Percentiles rank a stretch among this genome's conserved stretches.
Evolutionary conservation across 1,139 yeast genomes (phyloP).

Genomic region (Zygoascus meyerae): DNA sequence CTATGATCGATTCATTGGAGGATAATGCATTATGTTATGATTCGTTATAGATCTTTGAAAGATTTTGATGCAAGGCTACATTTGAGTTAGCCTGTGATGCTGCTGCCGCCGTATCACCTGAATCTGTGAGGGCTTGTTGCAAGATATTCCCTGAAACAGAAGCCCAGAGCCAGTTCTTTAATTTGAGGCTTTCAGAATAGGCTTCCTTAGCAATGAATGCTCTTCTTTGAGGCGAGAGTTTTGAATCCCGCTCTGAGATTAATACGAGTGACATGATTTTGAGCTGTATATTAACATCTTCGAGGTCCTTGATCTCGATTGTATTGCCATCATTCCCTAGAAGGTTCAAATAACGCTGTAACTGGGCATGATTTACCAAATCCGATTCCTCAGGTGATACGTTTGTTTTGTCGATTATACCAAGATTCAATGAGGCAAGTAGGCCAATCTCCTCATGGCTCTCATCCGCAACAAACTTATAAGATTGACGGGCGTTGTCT

Average conservation of each 20-base stretch:
- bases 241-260: neutral
- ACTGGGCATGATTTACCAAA: neutral
- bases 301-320: neutral
- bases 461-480: neutral
- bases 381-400: neutral
- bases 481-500: constrained; percentile 3
- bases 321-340: neutral
- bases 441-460: constrained; percentile 2
- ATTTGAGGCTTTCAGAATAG: constrained; percentile 5
- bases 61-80: constrained; percentile 2
- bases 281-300: constrained; percentile 5
- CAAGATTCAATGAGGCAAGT: constrained; percentile 8
- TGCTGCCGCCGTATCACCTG: constrained; percentile 1
- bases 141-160: constrained; percentile 7
- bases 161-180: constrained; percentile 11
- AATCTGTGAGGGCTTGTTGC: constrained; percentile 3
- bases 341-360: neutral
- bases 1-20: neutral
- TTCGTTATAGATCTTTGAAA: neutral
- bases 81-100: constrained; percentile 7
- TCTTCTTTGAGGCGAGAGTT: neutral
- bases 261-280: neutral
- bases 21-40: neutral
- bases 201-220: constrained; percentile 7
- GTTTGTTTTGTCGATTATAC: neutral